phyloP scores from a whole-genome alignment of 495 filamentous ascomycete species.

The Bryoglossum gracile region DNA sequence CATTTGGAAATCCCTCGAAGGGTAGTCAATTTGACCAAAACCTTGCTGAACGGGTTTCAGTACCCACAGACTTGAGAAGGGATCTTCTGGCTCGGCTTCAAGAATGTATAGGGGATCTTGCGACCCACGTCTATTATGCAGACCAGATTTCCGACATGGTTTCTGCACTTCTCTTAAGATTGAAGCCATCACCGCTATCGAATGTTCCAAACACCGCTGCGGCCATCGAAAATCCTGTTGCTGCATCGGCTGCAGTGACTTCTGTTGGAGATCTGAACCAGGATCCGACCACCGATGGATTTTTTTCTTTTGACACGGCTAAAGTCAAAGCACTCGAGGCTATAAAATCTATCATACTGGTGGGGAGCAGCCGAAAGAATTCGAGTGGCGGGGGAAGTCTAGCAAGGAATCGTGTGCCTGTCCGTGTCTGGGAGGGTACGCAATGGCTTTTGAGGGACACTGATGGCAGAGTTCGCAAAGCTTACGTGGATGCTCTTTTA shows the following conservation, averaged over 20 bases:
- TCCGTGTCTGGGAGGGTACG: conserved; percentile 84
- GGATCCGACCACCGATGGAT: conserved; percentile 43
- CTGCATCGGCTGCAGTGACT: conserved; percentile 24
- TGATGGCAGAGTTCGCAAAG: conserved; percentile 66
- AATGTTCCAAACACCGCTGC: conserved; percentile 31
- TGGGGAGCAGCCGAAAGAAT: conserved; percentile 61
- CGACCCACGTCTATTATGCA: conserved; percentile 88
- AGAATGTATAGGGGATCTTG: conserved; percentile 74
- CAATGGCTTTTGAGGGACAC: conserved; percentile 80
- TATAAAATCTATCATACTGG: conserved; percentile 69
- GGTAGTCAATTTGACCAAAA: conserved; percentile 16
- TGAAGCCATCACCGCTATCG: conserved; percentile 53
- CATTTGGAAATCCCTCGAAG: neutral
- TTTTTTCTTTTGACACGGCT: conserved; percentile 67
- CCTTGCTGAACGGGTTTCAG: conserved; percentile 8
- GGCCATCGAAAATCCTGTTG: conserved; percentile 36
- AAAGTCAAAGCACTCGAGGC: conserved; percentile 71
- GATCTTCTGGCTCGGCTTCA: conserved; percentile 40
- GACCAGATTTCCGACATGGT: conserved; percentile 94
- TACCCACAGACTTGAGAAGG: conserved; percentile 20
- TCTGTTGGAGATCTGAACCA: conserved; percentile 18
- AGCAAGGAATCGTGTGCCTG: conserved; percentile 62
- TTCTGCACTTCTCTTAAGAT: conserved; percentile 61
- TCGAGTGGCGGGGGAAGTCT: conserved; percentile 53
- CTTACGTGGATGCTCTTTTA: conserved; percentile 73